Conservation (phyloP, 495 filamentous ascomycete genomes). For the Penicillium bovifimosum region DNA sequence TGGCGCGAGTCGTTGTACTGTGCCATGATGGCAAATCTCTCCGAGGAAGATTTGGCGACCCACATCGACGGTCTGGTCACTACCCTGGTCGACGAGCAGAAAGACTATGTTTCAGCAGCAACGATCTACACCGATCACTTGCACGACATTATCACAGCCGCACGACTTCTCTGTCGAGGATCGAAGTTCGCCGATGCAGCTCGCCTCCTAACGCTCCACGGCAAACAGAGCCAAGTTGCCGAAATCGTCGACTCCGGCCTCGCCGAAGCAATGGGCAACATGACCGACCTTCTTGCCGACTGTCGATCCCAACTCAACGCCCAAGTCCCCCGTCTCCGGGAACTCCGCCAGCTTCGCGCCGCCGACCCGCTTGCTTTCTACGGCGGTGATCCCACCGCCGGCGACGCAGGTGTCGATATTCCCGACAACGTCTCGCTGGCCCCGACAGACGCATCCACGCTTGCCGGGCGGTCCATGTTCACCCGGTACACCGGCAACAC, state of each 20-base stretch:
- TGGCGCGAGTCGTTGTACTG: conserved; percentile 87
- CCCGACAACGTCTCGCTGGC: conserved; percentile 91
- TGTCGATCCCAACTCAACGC: conserved; percentile 77
- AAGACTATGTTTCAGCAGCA: conserved; percentile 75
- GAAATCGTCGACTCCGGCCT: conserved; percentile 70
- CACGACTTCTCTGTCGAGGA: conserved; percentile 71
- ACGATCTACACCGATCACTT: conserved; percentile 78
- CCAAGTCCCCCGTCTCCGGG: conserved; percentile 77
- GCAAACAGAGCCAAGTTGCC: conserved; percentile 41
- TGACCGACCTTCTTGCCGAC: conserved; percentile 86
- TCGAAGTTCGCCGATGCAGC: conserved; percentile 80
- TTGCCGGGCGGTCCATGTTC: conserved; percentile 69
- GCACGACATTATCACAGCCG: conserved; percentile 58
- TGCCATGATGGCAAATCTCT: conserved; percentile 60
- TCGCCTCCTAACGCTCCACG: conserved; percentile 54
- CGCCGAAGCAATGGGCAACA: conserved; percentile 65
- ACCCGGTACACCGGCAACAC: conserved; percentile 89
- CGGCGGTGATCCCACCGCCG: conserved; percentile 57
- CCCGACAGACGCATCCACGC: conserved; percentile 73
- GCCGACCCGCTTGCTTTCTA: conserved; percentile 78
- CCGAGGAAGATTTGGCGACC: conserved; percentile 48
- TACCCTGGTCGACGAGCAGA: conserved; percentile 72
- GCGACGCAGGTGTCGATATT: conserved; percentile 56
- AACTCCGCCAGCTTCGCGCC: conserved; percentile 71
- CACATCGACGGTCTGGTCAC: conserved; percentile 66